Evolutionary conservation across 176 grass and related monocot species (phyloP).

Genomic region (Metroxylon sagu): DNA sequence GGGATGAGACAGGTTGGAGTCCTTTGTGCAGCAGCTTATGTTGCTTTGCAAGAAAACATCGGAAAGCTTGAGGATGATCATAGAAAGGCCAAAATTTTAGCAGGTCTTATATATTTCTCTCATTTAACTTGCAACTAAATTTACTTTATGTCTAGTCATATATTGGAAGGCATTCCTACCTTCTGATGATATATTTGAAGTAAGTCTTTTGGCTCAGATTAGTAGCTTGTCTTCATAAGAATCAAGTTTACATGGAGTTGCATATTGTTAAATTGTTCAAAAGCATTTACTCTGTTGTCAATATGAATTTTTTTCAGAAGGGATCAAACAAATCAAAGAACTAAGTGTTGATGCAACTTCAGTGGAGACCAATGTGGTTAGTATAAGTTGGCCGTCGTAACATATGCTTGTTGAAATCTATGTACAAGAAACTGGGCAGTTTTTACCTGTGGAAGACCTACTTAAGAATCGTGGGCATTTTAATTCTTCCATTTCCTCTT

Average conservation of each 20-base stretch:
- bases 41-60: slow-evolving; percentile 61
- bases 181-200: too few relatives aligned
- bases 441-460: too few relatives aligned
- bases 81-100: slow-evolving; percentile 65
- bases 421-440: too few relatives aligned
- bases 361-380: slow-evolving; percentile 83
- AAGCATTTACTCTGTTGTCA: too few relatives aligned
- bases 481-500: not conserved
- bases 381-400: not conserved
- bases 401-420: not conserved
- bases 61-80: slow-evolving; percentile 78
- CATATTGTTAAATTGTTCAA: too few relatives aligned
- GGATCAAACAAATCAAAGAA: slow-evolving; percentile 67
- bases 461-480: too few relatives aligned
- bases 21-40: slow-evolving; percentile 74
- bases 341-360: slow-evolving; percentile 45
- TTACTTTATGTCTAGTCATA: not conserved
- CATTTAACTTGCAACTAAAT: not conserved
- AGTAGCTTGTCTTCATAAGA: too few relatives aligned
- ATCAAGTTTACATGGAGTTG: too few relatives aligned
- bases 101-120: slow-evolving; percentile 33
- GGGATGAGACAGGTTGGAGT: slow-evolving; percentile 96
- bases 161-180: not conserved
- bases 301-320: slow-evolving; percentile 33
- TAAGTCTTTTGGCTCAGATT: too few relatives aligned